Base-by-base conservation (phyloP, 768 basidiomycete species). In the Termitomyces sp. region DNA sequence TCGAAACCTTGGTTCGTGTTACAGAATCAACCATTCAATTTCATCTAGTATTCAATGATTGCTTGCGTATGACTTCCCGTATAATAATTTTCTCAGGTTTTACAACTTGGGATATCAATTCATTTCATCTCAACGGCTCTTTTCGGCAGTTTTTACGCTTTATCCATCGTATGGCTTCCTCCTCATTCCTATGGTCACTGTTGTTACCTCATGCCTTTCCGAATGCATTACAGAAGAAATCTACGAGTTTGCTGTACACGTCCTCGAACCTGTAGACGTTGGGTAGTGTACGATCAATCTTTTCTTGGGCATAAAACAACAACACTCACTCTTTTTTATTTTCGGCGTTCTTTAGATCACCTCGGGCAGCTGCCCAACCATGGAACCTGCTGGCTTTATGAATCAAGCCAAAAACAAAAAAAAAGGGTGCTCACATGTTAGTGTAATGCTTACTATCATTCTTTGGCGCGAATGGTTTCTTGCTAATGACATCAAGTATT, bases 361-460 rank as follows among this genome's bases (percentile, higher is more conserved):
- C 86, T 51, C 86, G 77, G 3, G 87, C 87, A 20, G 85, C 87
- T 5, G 86, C 84, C 76, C 81, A 89, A 38, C 86, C 86, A 65
- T 88, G 87, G 74, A 81, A 81, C 75, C 83, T 84, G 59, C 8
- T 15, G 16, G 24, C 39, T 50, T 11, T 20, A 51, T 49, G 24
- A 51, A 36, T 38, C n/a, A 42, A 28, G n/a, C 42, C 57, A 8
- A 60, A 55, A 45, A 58, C 62, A 46, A 35, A 4, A 61, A 4
- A 61, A 55, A 55, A 16, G 15, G 22, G 46, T 50, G 70, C 71
- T 49, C 60, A 81, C 79, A 83, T 82, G 63, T 76, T 78, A 2
- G 74, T 52, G 63, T 84, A 86, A 57, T 75, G 67, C 68, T 84
- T 84, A 70, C 77, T 76, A 58, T 82, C 81, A 68, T 75, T 80